Evolutionary conservation across 164 flowering plant species (phyloP), one percentile per base, ranked within the genome.

Genomic region (Kalanchoe fedtschenkoi): DNA sequence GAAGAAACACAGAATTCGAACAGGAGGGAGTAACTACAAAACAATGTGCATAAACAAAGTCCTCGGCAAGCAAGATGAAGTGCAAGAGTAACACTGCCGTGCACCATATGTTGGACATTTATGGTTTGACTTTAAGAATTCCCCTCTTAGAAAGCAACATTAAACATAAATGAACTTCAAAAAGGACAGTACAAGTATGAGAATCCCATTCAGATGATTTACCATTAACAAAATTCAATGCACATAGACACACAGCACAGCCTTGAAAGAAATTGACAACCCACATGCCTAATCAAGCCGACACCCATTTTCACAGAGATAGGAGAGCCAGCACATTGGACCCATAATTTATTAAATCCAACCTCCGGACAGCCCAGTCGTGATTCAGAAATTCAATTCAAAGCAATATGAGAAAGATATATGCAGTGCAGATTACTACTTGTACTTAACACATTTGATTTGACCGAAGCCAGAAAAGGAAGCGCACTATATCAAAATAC

Each of bases 251-350:
- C n/a, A n/a, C n/a, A n/a, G n/a, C n/a, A n/a, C n/a, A n/a, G n/a
- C n/a, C n/a, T n/a, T n/a, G n/a, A n/a, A n/a, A n/a, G n/a, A 58
- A 6, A 58, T 43, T 32, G 34, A 42, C 62, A 58, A 41, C 43
- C 44, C 68, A 60, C 62, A 60, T 60, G 62, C 46, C 46, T 60
- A 38, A 2, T 60, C 30, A 17, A 24, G 46, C 46, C 26, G 41
- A 38, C 62, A 57, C 21, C 37, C 37, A 30, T 30, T 1, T 21
- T 30, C 22, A 57, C 37, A 17, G 9, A 37, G 24, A 37, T 38
- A n/a, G n/a, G 17, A 37, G 8, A 42, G 17, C 26, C 47, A 60
- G 37, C 47, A 42, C 46, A 42, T 19, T 7, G 16, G 47, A 21
- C 51, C 63, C 47, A 21, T 24, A 39, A 14, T 60, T 60, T 21